phyloP scores from a whole-genome alignment of 1,284 basidiomycete species.

The Puccinia triticina region DNA sequence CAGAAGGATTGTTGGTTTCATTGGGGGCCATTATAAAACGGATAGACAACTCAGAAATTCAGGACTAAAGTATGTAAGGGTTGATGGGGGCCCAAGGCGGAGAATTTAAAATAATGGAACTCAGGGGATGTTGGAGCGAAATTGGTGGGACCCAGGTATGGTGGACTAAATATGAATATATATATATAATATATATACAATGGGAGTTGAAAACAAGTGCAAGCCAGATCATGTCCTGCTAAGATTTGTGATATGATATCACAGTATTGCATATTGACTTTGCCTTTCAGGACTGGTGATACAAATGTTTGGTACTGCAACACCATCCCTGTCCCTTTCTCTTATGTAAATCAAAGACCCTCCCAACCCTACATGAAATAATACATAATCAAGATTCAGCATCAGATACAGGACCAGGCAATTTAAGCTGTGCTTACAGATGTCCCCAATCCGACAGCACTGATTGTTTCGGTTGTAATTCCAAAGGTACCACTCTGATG shows the following conservation, averaged over 20 bases:
- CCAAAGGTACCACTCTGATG: constrained; percentile 12
- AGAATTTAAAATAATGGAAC: neutral
- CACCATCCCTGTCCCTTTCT: neutral
- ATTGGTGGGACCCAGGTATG: neutral
- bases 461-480: neutral
- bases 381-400: no score
- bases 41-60: no score
- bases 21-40: neutral
- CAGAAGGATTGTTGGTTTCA: neutral
- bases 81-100: neutral
- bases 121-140: neutral
- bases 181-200: no score
- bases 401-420: neutral
- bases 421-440: neutral
- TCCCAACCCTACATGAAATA: constrained; percentile 18
- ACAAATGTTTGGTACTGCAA: no score
- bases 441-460: constrained; percentile 13
- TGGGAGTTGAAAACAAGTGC: neutral
- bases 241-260: neutral
- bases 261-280: neutral
- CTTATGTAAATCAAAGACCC: neutral
- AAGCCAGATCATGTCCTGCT: neutral
- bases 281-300: neutral
- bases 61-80: neutral
- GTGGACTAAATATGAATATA: neutral